Base-by-base conservation (phyloP, 2,329 filamentous ascomycete species). In the Lachnellula cervina region DNA sequence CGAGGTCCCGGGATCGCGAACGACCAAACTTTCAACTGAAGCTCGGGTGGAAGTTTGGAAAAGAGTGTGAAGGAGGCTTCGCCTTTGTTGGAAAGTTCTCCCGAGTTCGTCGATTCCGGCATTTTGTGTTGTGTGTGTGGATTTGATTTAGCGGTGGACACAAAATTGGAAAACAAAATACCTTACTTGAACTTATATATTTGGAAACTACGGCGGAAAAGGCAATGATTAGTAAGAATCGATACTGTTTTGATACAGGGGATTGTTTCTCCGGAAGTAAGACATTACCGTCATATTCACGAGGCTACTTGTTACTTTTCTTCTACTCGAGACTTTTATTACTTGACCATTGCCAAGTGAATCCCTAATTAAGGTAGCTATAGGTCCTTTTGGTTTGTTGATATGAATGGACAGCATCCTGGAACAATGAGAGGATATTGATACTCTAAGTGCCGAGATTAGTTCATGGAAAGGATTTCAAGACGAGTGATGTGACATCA, bases 351-450 rank as follows among this genome's bases (percentile, higher is more conserved):
- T n/a, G n/a, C n/a, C n/a, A n/a, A n/a, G n/a, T n/a, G n/a, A n/a
- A n/a, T n/a, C n/a, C n/a, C n/a, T n/a, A n/a, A n/a, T n/a, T n/a
- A n/a, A n/a, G n/a, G n/a, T n/a, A n/a, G n/a, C n/a, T n/a, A n/a
- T n/a, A n/a, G n/a, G n/a, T n/a, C n/a, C n/a, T n/a, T n/a, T n/a
- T n/a, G n/a, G n/a, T n/a, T n/a, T n/a, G n/a, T n/a, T n/a, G n/a
- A n/a, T n/a, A n/a, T n/a, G 8, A 9, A 32, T 9, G 1, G 93
- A 97, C 68, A 80, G 87, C 3, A 79, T 95, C 21, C 84, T 96
- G 57, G 93, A 97, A 70, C 93, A 97, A 68, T 85, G 90, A 54
- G 94, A 99, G 69, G 91, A 97, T 62, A 78, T 97, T 5, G 91
- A 97, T 64, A 77, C 86, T 62, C 79, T 99, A 32, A 84, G 92